phyloP scores from a whole-genome alignment of 2,329 filamentous ascomycete species.

The Rasamsonia emersonii region DNA sequence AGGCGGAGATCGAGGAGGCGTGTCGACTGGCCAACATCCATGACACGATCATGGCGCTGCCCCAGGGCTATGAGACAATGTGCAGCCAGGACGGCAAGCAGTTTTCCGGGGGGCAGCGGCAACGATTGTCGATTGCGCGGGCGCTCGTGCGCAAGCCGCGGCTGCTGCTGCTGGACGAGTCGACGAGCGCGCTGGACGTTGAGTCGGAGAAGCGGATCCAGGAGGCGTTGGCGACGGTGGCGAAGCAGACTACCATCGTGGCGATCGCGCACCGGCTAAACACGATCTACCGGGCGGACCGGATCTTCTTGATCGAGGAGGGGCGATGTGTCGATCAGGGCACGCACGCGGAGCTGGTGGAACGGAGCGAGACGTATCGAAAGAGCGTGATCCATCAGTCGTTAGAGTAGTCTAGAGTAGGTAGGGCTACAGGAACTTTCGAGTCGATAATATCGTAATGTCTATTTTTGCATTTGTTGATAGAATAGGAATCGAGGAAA shows the following conservation, averaged over 20 bases:
- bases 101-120: slow-evolving; percentile 51
- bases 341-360: slow-evolving; percentile 40
- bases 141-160: slow-evolving; percentile 48
- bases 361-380: slow-evolving; percentile 42
- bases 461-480: too few species aligned
- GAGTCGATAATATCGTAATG: too few species aligned
- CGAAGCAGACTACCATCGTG: slow-evolving; percentile 28
- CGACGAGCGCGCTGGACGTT: slow-evolving; percentile 51
- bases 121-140: slow-evolving; percentile 50
- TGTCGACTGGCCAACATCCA: slow-evolving; percentile 63
- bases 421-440: too few species aligned
- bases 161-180: slow-evolving; percentile 53
- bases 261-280: slow-evolving; percentile 35
- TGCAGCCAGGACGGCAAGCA: slow-evolving; percentile 47
- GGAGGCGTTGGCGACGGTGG: slow-evolving; percentile 27
- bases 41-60: slow-evolving; percentile 55
- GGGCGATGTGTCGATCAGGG: slow-evolving; percentile 42
- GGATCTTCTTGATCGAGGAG: slow-evolving; percentile 59
- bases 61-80: slow-evolving; percentile 57
- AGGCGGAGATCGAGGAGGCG: slow-evolving; percentile 57
- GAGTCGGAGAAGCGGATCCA: slow-evolving; percentile 44
- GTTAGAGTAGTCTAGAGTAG: slow-evolving; percentile 28
- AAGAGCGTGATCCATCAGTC: slow-evolving; percentile 44
- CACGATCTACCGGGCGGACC: slow-evolving; percentile 55
- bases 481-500: too few species aligned